Evolutionary conservation across 352 stramenopile genomes (phyloP), one percentile per base, ranked within the genome.

Genomic region (Phytophthora rubi): DNA sequence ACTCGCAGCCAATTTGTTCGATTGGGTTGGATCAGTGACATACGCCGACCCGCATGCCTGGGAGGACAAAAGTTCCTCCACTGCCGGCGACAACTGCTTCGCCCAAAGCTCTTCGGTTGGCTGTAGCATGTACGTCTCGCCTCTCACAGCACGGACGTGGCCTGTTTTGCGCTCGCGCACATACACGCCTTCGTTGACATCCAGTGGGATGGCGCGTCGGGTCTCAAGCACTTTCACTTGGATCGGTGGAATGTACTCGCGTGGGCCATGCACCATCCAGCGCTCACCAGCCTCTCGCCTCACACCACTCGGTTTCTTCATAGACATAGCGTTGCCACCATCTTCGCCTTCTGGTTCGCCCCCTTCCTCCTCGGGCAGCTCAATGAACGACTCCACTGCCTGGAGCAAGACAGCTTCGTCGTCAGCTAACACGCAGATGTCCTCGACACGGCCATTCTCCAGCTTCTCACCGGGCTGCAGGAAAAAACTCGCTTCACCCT

Each of bases 111-210:
- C 82, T 49, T 94, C 87, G 0, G 83, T 93, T 5, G 87, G 82
- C 62, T 94, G 79, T 1, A 94, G 76, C 87, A 94, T 94, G 74
- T 93, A 93, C 13, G 87, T 94, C 39, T 90, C 75, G 3, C 87
- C 87, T 47, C 88, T 91, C 30, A 93, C 82, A 0, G 87, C 82
- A 9, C 87, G 79, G 9, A 94, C 84, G 21, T 92, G 85, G 3
- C 87, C 87, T 0, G 82, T 91, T 61, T 91, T 92, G 51, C 84
- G 86, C 39, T 94, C 85, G 2, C 85, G 87, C 2, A 94, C 87
- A 75, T 93, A 94, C 52, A 93, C 86, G 35, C 84, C 76, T 81
- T 94, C 87, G 59, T 94, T 94, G 6, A 75, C 80, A 54, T 94
- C 87, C 13, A 94, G 80, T 8, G 87, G 84, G 26, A 93, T 92